phyloP scores from a whole-genome alignment of 768 basidiomycete genomes.

The Pleurotus citrinopileatus region DNA sequence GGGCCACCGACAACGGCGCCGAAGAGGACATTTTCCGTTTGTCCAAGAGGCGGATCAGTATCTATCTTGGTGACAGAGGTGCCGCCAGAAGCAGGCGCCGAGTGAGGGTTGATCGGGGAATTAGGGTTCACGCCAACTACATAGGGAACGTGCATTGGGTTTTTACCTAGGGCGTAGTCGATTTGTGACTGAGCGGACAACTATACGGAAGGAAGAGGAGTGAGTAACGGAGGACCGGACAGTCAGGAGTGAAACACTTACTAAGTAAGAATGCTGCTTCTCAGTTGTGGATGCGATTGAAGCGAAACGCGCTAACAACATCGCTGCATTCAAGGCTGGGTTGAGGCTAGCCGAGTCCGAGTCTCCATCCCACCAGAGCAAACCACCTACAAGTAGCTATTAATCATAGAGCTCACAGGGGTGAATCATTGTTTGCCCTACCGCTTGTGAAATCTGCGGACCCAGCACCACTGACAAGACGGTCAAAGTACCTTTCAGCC shows the following conservation, averaged over 20 bases:
- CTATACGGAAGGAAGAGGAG: conserved; percentile 30
- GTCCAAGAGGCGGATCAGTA: conserved; percentile 50
- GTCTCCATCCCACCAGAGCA: conserved; percentile 81
- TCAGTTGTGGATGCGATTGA: conserved; percentile 61
- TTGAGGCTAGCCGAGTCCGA: conserved; percentile 80
- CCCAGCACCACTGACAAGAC: conserved; percentile 56
- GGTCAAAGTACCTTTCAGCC: conserved; percentile 77
- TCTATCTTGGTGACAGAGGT: conserved; percentile 66
- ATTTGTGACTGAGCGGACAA: conserved; percentile 74
- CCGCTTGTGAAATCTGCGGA: conserved; percentile 60
- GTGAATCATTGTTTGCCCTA: conserved; percentile 23
- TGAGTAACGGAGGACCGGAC: conserved; percentile 6
- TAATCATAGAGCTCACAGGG: neutral
- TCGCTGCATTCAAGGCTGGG: conserved; percentile 84
- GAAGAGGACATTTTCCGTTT: conserved; percentile 77
- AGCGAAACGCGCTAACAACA: conserved; percentile 77
- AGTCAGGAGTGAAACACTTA: conserved; percentile 21
- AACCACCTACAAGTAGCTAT: conserved; percentile 50
- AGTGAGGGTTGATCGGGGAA: conserved; percentile 88
- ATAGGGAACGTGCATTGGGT: conserved; percentile 88
- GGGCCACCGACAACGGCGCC: conserved; percentile 92
- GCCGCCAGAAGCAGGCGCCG: conserved; percentile 85
- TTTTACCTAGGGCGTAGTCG: conserved; percentile 82
- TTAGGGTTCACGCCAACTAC: conserved; percentile 89
- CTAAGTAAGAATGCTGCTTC: conserved; percentile 60